Percentiles rank a stretch among this genome's conserved stretches.
phyloP scores from a whole-genome alignment of 352 stramenopile species.

The Elongisporangium anandrum region DNA sequence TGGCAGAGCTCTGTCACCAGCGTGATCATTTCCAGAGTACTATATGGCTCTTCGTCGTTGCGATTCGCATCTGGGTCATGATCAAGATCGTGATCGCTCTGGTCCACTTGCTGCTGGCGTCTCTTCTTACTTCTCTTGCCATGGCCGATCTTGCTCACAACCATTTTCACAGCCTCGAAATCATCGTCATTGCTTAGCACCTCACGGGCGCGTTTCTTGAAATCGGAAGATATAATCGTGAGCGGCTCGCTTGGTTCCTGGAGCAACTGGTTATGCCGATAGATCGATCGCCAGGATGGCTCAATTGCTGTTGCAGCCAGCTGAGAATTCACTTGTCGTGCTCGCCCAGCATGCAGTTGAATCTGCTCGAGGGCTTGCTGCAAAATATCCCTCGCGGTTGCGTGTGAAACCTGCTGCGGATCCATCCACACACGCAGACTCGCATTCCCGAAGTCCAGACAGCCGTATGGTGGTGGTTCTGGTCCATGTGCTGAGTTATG shows the following conservation, averaged over 20 bases:
- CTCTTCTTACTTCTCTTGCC: no score
- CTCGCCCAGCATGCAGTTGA: slow-evolving; percentile 4
- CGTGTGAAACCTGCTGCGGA: slow-evolving; percentile 2
- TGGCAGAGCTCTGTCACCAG: slow-evolving; percentile 18
- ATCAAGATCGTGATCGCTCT: background rate
- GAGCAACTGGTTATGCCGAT: slow-evolving; percentile 20
- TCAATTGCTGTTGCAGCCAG: background rate
- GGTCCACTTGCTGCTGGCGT: background rate
- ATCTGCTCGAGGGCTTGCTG: slow-evolving; percentile 9
- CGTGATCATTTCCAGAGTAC: slow-evolving; percentile 11
- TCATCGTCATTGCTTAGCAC: slow-evolving; percentile 15
- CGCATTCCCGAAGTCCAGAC: slow-evolving; percentile 23
- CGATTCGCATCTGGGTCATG: background rate
- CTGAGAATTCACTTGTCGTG: background rate
- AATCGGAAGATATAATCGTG: slow-evolving; percentile 2
- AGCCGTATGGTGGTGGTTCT: slow-evolving; percentile 20
- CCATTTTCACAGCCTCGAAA: slow-evolving; percentile 15
- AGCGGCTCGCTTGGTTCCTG: background rate
- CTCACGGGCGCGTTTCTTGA: slow-evolving; percentile 5
- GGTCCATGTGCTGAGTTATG: background rate
- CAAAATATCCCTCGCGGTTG: slow-evolving; percentile 7
- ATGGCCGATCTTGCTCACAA: slow-evolving; percentile 9
- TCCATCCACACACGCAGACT: slow-evolving; percentile 36
- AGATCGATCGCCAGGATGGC: slow-evolving; percentile 7
- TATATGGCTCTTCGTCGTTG: slow-evolving; percentile 1